Base-by-base conservation (phyloP, 495 filamentous ascomycete genomes). In the Podospora fimiseda region DNA sequence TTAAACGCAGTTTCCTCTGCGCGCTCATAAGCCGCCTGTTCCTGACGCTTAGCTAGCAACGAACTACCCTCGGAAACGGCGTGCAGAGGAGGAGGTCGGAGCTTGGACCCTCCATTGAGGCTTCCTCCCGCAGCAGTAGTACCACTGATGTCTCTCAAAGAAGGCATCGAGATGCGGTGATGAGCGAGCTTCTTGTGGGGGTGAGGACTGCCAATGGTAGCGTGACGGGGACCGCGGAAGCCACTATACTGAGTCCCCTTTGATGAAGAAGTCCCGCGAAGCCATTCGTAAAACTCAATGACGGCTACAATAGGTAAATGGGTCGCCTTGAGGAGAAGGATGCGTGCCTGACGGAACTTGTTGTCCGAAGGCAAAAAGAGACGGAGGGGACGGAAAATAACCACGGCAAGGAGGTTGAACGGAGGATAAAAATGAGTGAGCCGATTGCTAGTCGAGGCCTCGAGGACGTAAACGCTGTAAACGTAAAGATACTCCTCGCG, bases 401-500 rank as follows among this genome's bases (percentile, higher is more conserved):
- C 71, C 43, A 95, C 78, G 1, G 91, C 86, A 39, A 96, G 78
- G 15, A 97, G 76, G 67, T 96, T 96, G 85, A 78, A 67, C 41
- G 71, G 74, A 38, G 66, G 88, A 76, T 90, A 86, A 66, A 90
- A 93, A 60, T 89, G 86, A 18, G 87, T 91, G 37, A 93, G 72
- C 44, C 87, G 79, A 56, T 87, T 85, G 58, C 85, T 89, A 67
- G 79, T 89, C 65, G 79, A 89, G 61, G 83, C 81, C 69, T 92
- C 85, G 54, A 92, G 74, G 40, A 92, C 88, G 65, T 90, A 89
- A 53, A 89, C 70, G 60, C 69, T 69, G 57, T 74, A 92, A 70
- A 90, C 82, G 52, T 89, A 91, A n/a, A 90, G 80, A 68, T 91
- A 91, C 69, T 92, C 88, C 67, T 92, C 88, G 52, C 86, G 87